Evolutionary conservation across 108 stramenopile genomes (phyloP).

Genomic region (Conticribra guillardii): DNA sequence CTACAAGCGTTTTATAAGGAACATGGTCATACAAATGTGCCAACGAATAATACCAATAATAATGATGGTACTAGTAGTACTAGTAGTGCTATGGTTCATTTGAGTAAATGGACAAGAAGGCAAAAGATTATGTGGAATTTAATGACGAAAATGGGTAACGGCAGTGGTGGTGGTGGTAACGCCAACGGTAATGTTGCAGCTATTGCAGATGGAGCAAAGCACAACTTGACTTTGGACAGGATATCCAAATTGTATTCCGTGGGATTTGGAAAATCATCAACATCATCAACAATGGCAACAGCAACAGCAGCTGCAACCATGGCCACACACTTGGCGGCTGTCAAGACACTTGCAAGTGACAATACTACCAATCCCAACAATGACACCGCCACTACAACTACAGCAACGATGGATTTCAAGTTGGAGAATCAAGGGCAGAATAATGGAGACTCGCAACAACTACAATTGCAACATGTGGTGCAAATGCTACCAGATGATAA

Average conservation of each 20-base stretch:
- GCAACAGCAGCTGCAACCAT: background rate
- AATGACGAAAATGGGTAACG: background rate
- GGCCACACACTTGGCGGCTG: background rate
- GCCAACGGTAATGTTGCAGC: background rate
- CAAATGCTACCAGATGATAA: background rate
- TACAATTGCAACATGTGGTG: background rate
- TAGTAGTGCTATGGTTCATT: too few relatives aligned
- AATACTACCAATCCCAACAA: too few relatives aligned
- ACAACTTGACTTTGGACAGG: background rate
- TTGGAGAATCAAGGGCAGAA: background rate
- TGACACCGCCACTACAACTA: too few relatives aligned
- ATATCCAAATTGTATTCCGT: background rate
- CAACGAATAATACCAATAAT: background rate
- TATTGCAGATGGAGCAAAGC: background rate
- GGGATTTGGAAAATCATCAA: background rate
- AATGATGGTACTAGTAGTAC: too few relatives aligned
- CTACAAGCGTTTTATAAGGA: background rate
- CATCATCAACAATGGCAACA: background rate
- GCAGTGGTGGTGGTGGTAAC: background rate
- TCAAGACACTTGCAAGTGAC: too few relatives aligned
- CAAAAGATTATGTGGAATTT: background rate
- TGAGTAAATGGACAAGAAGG: background rate
- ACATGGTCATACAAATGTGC: background rate
- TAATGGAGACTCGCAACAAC: background rate
- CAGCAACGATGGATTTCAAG: background rate